Base-by-base conservation (phyloP, 1,139 yeast species). In the Candida glucosophila region DNA sequence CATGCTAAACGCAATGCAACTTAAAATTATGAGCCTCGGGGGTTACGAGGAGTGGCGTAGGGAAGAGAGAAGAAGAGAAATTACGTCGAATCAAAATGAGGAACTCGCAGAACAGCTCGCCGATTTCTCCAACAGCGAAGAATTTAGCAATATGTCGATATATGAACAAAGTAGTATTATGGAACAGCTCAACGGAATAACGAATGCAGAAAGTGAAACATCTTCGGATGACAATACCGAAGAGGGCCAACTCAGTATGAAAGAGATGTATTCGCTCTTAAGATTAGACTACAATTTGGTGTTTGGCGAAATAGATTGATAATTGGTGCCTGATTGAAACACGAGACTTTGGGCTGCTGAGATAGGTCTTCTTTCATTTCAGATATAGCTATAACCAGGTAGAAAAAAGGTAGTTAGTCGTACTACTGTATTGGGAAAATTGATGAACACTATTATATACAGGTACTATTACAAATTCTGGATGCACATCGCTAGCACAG, bases 221-320 rank as follows among this genome's bases (percentile, higher is more conserved):
- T 30, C 29, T 15, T 14, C 26, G 12, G 35, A 27, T 20, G 20
- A 26, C 11, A 30, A 29, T 14, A 18, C 22, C 8, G 21, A 22
- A 12, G 29, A 23, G 13, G 30, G 25, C 15, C 39, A 37, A 14
- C 29, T 40, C 12, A 33, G 36, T 4, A 40, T 43, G 41, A 24
- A 25, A 17, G 41, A 39, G 19, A 21, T 43, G 21, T 43, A 39
- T 27, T 21, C 22, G 12, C 31, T 32, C 14, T 30, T 43, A 15
- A 30, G 33, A n/a, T 20, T 39, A 12, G 40, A 43, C 30, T 38
- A 38, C 29, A 23, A 26, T 6, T 29, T 41, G 27, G 42, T 42
- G 12, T 41, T 21, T 27, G 32, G 22, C 12, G 23, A 6, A 12
- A n/a, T n/a, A n/a, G n/a, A n/a, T n/a, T n/a, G n/a, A n/a, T n/a